Base-by-base conservation (phyloP, 208 protist species). In the Phytomonas sp. region DNA sequence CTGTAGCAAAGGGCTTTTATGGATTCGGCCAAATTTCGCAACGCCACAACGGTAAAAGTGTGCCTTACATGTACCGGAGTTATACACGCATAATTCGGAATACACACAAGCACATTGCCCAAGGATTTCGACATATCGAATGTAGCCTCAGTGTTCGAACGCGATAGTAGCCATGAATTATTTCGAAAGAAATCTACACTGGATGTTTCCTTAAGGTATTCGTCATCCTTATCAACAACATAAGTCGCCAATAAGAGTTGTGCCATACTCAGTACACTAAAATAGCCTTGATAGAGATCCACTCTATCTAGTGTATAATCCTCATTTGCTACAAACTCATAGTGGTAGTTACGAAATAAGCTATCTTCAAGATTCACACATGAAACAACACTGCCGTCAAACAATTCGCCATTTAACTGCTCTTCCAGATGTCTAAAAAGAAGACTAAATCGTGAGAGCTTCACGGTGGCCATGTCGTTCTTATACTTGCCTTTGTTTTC, bases 321-420 rank as follows among this genome's bases (percentile, higher is more conserved):
- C 6, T 49, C 40, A 49, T 7, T 19, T 26, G 45, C 19, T 56
- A 56, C 45, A 6, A 56, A 26, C 45, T 56, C 45, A 26, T 56
- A 56, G 19, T 56, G 10, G 26, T 56, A 56, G 45, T 56, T 56
- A 11, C 45, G 45, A 56, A 56, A 56, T 19, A 56, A 1, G 26
- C 5, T 56, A 19, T 56, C 45, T 56, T 56, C 45, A 26, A 56
- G 23, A 23, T 78, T 79, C 45, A 80, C 49, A 63, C 83, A 89
- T 62, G 81, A 71, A 23, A 92, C 71, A 42, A 87, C 75, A 71
- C 81, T 87, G 16, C 83, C 83, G 69, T 92, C 86, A 68, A 92
- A 92, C 19, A 89, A 69, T 40, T 78, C 78, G 5, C 86, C 86
- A 33, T 78, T 87, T 40, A 92, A 66, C 7, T 74, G 65, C 45